Base-by-base conservation (phyloP, 169 alveolate species). In the Eimeria praecox region DNA sequence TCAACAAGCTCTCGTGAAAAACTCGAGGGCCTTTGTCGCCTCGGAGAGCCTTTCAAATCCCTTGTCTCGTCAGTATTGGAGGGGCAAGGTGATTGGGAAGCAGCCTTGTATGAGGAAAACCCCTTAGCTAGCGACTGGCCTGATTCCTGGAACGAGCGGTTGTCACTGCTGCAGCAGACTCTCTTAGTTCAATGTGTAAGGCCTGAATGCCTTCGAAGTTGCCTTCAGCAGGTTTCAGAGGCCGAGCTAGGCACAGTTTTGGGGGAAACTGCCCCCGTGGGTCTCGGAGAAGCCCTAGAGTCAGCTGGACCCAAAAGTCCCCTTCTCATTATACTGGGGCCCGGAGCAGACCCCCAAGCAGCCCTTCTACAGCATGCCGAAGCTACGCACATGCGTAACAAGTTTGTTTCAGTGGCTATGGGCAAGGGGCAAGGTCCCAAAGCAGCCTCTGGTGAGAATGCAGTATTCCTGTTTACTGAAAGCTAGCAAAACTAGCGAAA, bases 291-390 rank as follows among this genome's bases (percentile, higher is more conserved):
- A 75, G 98, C 98, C 18, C 98, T 97, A 83, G 96, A 96, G 62
- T 99, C 98, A 46, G 96, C 98, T 27, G 98, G 97, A 90, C 95
- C 97, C 88, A 97, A 97, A 86, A 97, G 98, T 24, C 99, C 99
- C 6, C 97, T 98, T n/a, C 98, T 98, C 40, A 98, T 98, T 90
- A 97, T 98, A 40, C 97, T 98, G 80, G 96, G 99, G 30, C 95
- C 98, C 62, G 99, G 99, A 2, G 99, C 99, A 46, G 99, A 99
- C 95, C 99, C 99, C 4, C 98, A 98, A 88, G 94, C 97, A 1
- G 97, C 96, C 77, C 97, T 99, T 46, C 69, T 97, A 22, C 97
- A 98, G 93, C 97, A 98, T 59, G 98, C 98, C 59, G 94, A 95
- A 66, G 97, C 97, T 56, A 94, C 96, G 91, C 97, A 96, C 38